A percentile compares a stretch with the other conserved stretches of the same genome.
Conservation (phyloP, 331 rosid genomes). For the Rhamnella rubrinervis region DNA sequence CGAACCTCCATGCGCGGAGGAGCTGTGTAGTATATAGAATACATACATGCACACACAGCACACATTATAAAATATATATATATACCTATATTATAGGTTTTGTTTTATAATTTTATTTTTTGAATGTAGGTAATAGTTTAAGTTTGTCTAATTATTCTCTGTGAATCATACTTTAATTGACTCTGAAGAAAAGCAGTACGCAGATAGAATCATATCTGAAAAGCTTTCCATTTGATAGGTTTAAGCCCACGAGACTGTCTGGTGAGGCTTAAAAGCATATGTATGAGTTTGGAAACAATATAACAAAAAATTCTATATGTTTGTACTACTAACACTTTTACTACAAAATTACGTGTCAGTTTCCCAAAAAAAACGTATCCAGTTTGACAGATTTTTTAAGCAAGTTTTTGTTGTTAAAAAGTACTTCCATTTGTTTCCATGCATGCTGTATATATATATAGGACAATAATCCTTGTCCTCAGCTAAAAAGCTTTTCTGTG, state of each 20-base stretch:
- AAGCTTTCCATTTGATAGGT: slow-evolving; percentile 22
- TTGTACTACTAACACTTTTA: not conserved
- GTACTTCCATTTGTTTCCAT: too few species aligned
- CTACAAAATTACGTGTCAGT: too few species aligned
- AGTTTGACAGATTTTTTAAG: too few species aligned
- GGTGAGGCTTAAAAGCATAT: not conserved
- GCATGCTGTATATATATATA: too few species aligned
- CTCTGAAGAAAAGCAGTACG: not conserved
- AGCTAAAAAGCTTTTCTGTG: too few species aligned
- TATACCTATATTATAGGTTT: slow-evolving; percentile 12
- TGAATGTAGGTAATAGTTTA: slow-evolving; percentile 5
- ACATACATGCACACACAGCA: too few species aligned
- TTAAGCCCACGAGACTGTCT: not conserved
- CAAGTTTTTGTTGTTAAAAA: too few species aligned
- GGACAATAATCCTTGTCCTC: too few species aligned
- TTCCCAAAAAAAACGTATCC: too few species aligned
- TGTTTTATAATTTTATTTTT: slow-evolving; percentile 27
- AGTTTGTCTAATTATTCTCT: not conserved
- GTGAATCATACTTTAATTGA: slow-evolving; percentile 7
- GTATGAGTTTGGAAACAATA: not conserved
- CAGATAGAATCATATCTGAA: not conserved
- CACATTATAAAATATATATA: too few species aligned
- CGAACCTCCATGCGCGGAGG: slow-evolving; percentile 57
- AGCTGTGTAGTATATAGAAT: slow-evolving; percentile 24
- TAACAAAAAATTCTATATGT: too few species aligned